These are phyloP conservation scores for Cryptococcus deneoformans DNA, from an alignment of 1,284 basidiomycete genomes.

Conservation along the genomic window DNA sequence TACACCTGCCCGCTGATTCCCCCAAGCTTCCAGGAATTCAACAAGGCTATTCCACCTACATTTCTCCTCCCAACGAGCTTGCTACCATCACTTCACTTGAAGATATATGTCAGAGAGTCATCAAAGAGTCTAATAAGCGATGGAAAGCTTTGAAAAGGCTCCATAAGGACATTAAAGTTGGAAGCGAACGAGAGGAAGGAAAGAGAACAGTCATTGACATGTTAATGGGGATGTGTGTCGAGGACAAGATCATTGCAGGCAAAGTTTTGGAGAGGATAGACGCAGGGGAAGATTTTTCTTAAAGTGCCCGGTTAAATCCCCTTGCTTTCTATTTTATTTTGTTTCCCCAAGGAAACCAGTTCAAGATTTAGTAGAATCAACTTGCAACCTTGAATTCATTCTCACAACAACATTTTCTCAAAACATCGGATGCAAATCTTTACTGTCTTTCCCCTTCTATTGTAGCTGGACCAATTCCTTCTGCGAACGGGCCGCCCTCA, in stretches of 20 bases:
- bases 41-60: slow-evolving; percentile 39
- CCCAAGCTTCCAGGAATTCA: slow-evolving; percentile 20
- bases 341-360: neutral
- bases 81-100: slow-evolving; percentile 21
- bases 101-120: slow-evolving; percentile 23
- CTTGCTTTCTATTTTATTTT: neutral
- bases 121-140: slow-evolving; percentile 18
- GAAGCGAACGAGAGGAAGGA: slow-evolving; percentile 7
- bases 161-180: neutral
- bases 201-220: slow-evolving; percentile 45
- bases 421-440: neutral
- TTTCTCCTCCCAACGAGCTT: slow-evolving; percentile 57
- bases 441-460: slow-evolving; percentile 8
- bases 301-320: neutral
- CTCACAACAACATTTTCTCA: neutral
- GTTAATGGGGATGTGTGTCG: slow-evolving; percentile 37
- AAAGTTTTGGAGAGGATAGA: slow-evolving; percentile 53
- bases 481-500: slow-evolving; percentile 6
- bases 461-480: slow-evolving; percentile 9
- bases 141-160: neutral
- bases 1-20: slow-evolving; percentile 49
- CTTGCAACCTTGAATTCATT: neutral
- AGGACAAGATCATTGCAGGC: slow-evolving; percentile 57
- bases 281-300: slow-evolving; percentile 13
- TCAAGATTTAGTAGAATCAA: neutral